Percentiles rank a stretch among this genome's conserved stretches.
Evolutionary conservation across 495 filamentous ascomycete genomes (phyloP).

Genomic region (Patellaria atrata): DNA sequence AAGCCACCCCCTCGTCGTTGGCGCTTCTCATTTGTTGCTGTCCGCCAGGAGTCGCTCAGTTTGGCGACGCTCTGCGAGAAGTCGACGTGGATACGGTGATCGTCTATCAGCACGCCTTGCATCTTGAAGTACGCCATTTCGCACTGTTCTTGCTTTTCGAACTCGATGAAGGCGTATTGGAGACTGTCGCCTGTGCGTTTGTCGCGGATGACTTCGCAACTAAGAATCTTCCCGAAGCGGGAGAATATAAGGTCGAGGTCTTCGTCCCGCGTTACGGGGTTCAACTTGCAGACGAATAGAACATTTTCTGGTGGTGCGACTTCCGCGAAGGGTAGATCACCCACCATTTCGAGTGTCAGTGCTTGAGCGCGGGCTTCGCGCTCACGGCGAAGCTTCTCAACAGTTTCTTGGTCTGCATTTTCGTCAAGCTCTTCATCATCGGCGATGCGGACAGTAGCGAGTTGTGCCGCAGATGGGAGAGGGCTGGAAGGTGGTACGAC

Average conservation of each 20-base stretch:
- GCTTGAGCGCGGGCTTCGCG: constrained; percentile 90
- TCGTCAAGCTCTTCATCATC: constrained; percentile 72
- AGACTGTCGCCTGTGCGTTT: constrained; percentile 86
- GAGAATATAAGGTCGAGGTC: constrained; percentile 92
- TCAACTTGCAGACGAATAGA: constrained; percentile 95
- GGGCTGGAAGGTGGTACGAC: constrained; percentile 66
- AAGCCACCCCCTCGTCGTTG: constrained; percentile 53
- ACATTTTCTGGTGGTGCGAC: constrained; percentile 97
- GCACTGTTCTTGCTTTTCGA: constrained; percentile 78
- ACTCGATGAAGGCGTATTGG: constrained; percentile 97
- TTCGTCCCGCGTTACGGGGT: constrained; percentile 90
- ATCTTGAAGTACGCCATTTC: constrained; percentile 98
- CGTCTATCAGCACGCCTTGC: constrained; percentile 91
- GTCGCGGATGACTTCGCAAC: constrained; percentile 93
- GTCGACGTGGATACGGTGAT: constrained; percentile 95
- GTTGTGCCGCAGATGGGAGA: constrained; percentile 66
- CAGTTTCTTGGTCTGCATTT: constrained; percentile 59
- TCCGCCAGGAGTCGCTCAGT: constrained; percentile 81
- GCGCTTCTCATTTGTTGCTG: constrained; percentile 72
- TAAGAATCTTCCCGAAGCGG: constrained; percentile 88
- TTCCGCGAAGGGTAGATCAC: constrained; percentile 92
- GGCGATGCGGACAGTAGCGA: constrained; percentile 83
- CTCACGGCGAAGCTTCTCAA: constrained; percentile 70
- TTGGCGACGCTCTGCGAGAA: constrained; percentile 93
- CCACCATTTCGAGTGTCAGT: constrained; percentile 92